Base-by-base conservation (phyloP, 768 basidiomycete species). In the Collybia mongolica region DNA sequence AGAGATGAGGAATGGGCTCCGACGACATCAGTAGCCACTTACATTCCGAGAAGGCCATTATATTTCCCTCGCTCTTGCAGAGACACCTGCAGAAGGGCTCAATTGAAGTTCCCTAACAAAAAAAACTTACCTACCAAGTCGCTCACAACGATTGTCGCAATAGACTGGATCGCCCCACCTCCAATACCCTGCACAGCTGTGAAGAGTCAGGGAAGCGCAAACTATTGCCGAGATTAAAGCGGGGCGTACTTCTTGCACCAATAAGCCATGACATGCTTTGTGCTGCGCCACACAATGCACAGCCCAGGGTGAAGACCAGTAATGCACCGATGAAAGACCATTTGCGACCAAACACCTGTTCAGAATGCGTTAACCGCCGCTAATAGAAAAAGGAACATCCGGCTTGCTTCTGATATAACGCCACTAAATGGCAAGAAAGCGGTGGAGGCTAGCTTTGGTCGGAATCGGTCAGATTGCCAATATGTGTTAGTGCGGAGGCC, bases 51-150 rank as follows among this genome's bases (percentile, higher is more conserved):
- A n/a, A 75, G 39, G 23, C 68, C 70, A 11, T 64, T 54, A 46
- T 70, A 74, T 0, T 53, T 28, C 6, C 79, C 79, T 5, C 79
- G 68, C 47, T 77, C 75, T n/a, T 62, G 36, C 6, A 81, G 64
- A 6, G 76, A 65, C 9, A 79, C 72, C 2, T 80, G 57, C 54
- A 80, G 26, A 68, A 65, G 5, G 75, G 3, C 11, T 32, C 32
- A 32, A 32, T 14, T 14, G 9, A 14, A 9, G 11, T 32, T 12
- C 32, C 14, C 32, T 32, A 9, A 5, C 26, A 32, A 32, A 32
- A 12, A 32, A 9, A 12, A 11, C 7, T 14, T 9, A 32, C 32
- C 2, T 14, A 32, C 32, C 2, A 82, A 57, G 51, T 82, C 79
- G 12, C 68, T 61, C 4, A 77, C 45, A 37, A 81, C 63, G 36